Base-by-base conservation (phyloP, 192 early-diverging fungal species). In the Chytriomyces hyalinus region DNA sequence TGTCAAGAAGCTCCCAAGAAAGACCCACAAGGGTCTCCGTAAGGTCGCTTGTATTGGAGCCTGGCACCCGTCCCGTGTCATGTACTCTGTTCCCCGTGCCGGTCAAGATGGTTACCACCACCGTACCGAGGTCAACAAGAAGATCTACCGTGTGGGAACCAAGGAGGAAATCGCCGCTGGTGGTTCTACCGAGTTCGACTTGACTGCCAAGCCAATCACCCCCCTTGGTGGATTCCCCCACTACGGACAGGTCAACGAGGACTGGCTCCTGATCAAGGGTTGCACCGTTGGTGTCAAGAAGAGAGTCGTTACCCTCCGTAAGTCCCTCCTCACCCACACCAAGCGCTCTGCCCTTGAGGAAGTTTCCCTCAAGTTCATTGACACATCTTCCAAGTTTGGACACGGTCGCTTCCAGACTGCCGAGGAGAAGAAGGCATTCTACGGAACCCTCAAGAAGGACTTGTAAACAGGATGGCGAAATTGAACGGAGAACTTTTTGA, bases 61-160 rank as follows among this genome's bases (percentile, higher is more conserved):
- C 62, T 99, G 95, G 95, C 95, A 98, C 91, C 94, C 95, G 80
- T 90, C 92, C 77, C 80, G 84, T 73, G 97, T 98, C 85, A 97
- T 96, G 95, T 98, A 91, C 94, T 95, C 98, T 71, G 97, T 99
- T 78, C 93, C 98, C 74, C 96, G 98, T 86, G 94, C 98, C 80
- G 98, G 98, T 96, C 98, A 99, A 91, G 88, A 95, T 88, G 98
- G 98, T 91, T 98, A 96, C 92, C 98, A 99, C 90, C 98, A 98
- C 92, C 97, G 98, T 93, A 98, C 97, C 77, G 98, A 99, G 89
- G 84, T 96, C 77, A 99, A 99, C 94, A 98, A 98, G 94, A 99
- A 99, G 93, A 97, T 99, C 91, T 99, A 98, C 93, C 94, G 97
- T 81, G 92, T 99, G 70, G 96, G 92, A 69, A 94, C 93, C 80